Conservation (phyloP, 768 basidiomycete species). For the Dentipellis fragilis region DNA sequence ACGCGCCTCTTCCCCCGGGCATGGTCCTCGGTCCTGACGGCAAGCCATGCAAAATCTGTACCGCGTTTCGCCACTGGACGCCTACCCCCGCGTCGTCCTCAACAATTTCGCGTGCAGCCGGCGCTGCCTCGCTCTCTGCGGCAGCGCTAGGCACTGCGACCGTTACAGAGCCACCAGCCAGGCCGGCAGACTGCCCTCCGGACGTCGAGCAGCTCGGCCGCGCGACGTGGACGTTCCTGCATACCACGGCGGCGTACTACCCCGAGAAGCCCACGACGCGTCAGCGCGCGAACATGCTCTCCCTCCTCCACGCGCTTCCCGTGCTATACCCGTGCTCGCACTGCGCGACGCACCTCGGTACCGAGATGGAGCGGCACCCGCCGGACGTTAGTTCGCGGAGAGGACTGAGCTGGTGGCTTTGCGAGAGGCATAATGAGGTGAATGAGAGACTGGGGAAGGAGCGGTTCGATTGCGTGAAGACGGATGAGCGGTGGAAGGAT, state of each 20-base stretch:
- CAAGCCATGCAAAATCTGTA: conserved; percentile 91
- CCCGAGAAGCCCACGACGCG: conserved; percentile 67
- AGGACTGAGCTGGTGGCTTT: conserved; percentile 76
- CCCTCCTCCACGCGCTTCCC: conserved; percentile 68
- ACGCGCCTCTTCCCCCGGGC: conserved; percentile 49
- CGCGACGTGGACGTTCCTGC: conserved; percentile 95
- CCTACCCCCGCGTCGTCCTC: conserved; percentile 25
- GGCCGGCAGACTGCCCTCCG: conserved; percentile 70
- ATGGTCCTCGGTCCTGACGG: conserved; percentile 89
- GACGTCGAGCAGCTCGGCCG: conserved; percentile 85
- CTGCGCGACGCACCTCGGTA: conserved; percentile 78
- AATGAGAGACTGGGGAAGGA: conserved; percentile 81
- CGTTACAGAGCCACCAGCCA: conserved; percentile 25
- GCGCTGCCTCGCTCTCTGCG: conserved; percentile 20
- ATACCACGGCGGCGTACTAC: conserved; percentile 92
- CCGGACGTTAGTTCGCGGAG: conserved; percentile 71
- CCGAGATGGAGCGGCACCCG: conserved; percentile 52
- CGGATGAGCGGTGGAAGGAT: conserved; percentile 88
- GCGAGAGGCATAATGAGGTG: conserved; percentile 88
- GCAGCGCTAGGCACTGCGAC: conserved; percentile 9
- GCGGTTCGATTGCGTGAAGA: conserved; percentile 69
- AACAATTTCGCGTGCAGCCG: conserved; percentile 25
- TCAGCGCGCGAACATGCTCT: conserved; percentile 79
- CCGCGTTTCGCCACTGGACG: conserved; percentile 66
- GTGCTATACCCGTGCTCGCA: conserved; percentile 79